Evolutionary conservation across 345 rosid species (phyloP).

Genomic region (Eucalyptus regnans): DNA sequence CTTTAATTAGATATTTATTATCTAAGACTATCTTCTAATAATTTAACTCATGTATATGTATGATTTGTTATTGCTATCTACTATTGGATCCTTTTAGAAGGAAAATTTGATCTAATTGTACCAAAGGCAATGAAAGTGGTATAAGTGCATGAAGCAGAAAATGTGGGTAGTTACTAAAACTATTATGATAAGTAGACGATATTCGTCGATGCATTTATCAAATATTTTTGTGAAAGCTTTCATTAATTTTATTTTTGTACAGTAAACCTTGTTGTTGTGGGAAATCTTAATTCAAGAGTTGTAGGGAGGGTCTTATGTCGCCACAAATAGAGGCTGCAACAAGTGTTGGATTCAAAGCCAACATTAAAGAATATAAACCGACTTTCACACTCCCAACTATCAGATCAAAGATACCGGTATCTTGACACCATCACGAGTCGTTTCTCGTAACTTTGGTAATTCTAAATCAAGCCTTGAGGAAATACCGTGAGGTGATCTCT

Average conservation of each 20-base stretch:
- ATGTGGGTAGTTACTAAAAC: background rate
- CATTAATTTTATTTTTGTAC: background rate
- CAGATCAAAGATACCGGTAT: fast-evolving
- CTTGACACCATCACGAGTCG: fast-evolving
- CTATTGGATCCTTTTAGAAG: background rate
- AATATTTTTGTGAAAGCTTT: background rate
- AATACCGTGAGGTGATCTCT: background rate
- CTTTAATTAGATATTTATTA: background rate
- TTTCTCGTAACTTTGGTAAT: background rate
- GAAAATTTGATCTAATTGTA: background rate
- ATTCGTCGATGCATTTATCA: fast-evolving
- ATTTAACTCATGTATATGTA: background rate
- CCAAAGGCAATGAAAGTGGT: background rate
- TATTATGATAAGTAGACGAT: background rate
- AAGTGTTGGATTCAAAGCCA: background rate
- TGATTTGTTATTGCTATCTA: background rate
- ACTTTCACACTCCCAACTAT: fast-evolving
- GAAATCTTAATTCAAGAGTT: background rate
- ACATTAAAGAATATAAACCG: background rate
- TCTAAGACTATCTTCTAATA: background rate
- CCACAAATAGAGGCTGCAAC: background rate
- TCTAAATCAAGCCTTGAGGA: background rate
- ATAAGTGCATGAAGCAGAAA: background rate
- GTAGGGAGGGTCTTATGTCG: background rate
- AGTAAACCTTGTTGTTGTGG: background rate